Evolutionary conservation across 2,329 filamentous ascomycete genomes (phyloP).

Genomic region (Colletotrichum siamense): DNA sequence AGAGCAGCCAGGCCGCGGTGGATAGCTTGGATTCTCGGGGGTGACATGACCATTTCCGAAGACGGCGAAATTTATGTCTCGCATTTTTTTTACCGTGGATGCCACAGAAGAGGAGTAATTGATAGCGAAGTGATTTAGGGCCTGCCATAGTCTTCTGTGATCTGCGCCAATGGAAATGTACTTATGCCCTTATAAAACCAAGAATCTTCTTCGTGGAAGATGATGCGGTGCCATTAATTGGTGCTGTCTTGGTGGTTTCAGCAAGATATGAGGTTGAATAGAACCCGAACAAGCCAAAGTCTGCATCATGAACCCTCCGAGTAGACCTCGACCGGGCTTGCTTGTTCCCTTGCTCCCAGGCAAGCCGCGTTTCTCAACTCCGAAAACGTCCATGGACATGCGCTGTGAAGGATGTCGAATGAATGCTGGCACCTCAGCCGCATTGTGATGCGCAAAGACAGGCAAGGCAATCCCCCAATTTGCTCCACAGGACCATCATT

Average conservation of each 20-base stretch:
- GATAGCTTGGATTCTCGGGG: no score
- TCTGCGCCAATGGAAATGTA: neutral
- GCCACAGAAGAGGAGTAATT: no score
- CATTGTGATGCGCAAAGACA: neutral
- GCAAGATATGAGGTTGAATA: neutral
- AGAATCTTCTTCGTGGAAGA: no score
- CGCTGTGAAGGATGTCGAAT: neutral
- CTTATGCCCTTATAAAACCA: neutral
- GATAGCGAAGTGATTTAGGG: no score
- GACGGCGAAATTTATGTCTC: no score
- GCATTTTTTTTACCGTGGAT: no score
- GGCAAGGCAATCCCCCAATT: neutral
- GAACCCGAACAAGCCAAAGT: neutral
- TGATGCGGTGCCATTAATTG: no score
- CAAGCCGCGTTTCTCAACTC: neutral
- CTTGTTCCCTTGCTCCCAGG: neutral
- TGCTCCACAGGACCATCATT: no score
- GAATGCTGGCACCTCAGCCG: neutral
- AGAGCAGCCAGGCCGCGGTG: neutral
- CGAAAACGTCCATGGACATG: no score
- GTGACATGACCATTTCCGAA: no score
- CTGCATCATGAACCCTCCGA: neutral
- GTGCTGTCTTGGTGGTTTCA: neutral
- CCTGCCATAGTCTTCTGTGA: no score
- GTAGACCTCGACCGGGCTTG: neutral